Conservation (phyloP, 768 basidiomycete species). For the Termitomyces sp. region DNA sequence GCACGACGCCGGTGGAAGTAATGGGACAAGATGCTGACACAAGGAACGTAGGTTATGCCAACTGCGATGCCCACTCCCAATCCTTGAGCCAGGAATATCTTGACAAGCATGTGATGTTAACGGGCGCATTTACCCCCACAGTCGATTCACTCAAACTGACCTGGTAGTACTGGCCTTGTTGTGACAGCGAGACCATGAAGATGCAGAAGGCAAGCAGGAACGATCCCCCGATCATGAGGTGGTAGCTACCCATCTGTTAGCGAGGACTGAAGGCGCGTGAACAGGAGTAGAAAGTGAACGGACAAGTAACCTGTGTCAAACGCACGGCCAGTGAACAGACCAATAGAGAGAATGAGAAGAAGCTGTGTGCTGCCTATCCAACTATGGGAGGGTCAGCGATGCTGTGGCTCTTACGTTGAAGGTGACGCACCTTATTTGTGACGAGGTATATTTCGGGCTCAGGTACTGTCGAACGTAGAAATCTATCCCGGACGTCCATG, state of each 20-base stretch:
- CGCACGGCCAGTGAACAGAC: slow-evolving; percentile 23
- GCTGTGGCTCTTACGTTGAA: not conserved
- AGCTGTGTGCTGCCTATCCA: slow-evolving; percentile 31
- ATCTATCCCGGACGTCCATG: slow-evolving; percentile 13
- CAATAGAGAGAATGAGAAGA: slow-evolving; percentile 23
- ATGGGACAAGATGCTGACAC: slow-evolving; percentile 45
- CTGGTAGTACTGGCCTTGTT: slow-evolving; percentile 29
- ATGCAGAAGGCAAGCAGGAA: slow-evolving; percentile 28
- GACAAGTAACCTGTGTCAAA: slow-evolving; percentile 30
- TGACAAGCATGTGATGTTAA: slow-evolving; percentile 1
- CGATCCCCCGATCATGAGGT: slow-evolving; percentile 28
- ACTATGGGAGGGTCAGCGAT: slow-evolving; percentile 12
- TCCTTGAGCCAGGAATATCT: slow-evolving; percentile 50
- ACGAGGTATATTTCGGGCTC: slow-evolving; percentile 20
- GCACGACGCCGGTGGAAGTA: slow-evolving; percentile 47
- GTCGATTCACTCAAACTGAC: slow-evolving; percentile 13
- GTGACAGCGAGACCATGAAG: slow-evolving; percentile 32
- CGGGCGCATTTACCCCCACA: too few species aligned
- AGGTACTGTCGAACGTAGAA: slow-evolving; percentile 27
- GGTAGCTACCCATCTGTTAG: slow-evolving; percentile 19
- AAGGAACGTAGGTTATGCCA: slow-evolving; percentile 47
- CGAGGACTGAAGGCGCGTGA: too few species aligned
- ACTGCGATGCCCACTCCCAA: slow-evolving; percentile 45
- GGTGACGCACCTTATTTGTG: slow-evolving; percentile 22
- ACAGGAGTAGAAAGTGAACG: not conserved